Evolutionary conservation across 2,329 filamentous ascomycete genomes (phyloP), one percentile per base, ranked within the genome.

Genomic region (Calonectria pseudoreteaudii): DNA sequence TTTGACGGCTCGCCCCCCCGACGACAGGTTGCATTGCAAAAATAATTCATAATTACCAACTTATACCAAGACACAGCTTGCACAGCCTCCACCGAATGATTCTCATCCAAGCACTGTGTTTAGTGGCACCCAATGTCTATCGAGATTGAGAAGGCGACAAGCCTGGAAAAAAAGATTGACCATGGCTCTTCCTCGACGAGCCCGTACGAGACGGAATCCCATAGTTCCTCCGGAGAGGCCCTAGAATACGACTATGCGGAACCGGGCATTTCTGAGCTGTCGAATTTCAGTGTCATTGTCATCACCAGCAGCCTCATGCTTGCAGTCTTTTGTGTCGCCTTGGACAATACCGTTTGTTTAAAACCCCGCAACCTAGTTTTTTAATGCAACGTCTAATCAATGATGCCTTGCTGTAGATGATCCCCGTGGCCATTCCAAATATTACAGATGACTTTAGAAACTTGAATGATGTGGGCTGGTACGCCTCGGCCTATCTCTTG

Each of bases 381-480:
- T 9, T 28, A 60, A 18, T 9, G 16, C 18, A 53, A n/a, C 8
- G 9, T 41, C 56, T 62, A 62, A 62, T 62, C 56, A 13, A 18
- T 4, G 13, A 10, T 34, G 0, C 13, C 16, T 3, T 30, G 34
- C 47, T 28, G 6, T 34, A 65, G 60, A 90, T 90, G 72, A 85
- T 90, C 23, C 87, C 87, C 4, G 89, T 88, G 0, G 88, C 88
- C 13, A 89, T 90, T 44, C 88, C 88, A 4, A 87, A 87, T 69
- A 90, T 90, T 75, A 89, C 88, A 1, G 86, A 85, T 74, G 85
- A 88, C 41, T 88, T 88, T 81, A 82, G 87, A 65, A 83, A 86
- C 50, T 83, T 90, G 8, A 83, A 85, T 47, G 86, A 90, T 71
- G 86, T 90, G 16, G 86, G 87, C 18, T 92, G 90, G 90, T 91